Base-by-base conservation (phyloP, 2,329 filamentous ascomycete genomes). In the Tolypocladium cylindrosporum region DNA sequence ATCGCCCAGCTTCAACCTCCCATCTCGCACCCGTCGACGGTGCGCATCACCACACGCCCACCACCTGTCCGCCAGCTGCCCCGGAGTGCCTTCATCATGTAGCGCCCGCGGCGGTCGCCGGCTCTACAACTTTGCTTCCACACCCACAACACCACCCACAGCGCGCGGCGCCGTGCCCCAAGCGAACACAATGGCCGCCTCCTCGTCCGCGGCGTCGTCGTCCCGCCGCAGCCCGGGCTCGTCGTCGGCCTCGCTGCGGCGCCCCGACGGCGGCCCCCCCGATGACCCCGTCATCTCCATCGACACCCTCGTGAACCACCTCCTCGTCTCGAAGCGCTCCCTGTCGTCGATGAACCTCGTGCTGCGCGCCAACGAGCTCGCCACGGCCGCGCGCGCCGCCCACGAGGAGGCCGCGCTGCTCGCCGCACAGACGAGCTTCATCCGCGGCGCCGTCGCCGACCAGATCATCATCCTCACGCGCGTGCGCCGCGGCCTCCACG, bases 271-370 rank as follows among this genome's bases (percentile, higher is more conserved):
- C 58, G 64, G 65, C 58, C 62, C 48, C 34, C 57, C 56, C 48
- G 58, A 61, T 55, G 8, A 55, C 34, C 54, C 55, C 48, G 50
- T 57, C 52, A 68, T 74, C 55, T 65, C 72, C 40, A 82, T 96
- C 67, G 90, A 96, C 65, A 85, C 84, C 31, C 84, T 97, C 50
- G 89, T 97, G 58, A 83, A 85, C 56, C 86, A 96, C 73, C 87
- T 97, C 41, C 84, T 97, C 45, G 87, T 88, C 37, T 89, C 93
- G 10, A 97, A 97, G 71, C 85, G 90, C 51, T 92, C 92, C 1
- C 81, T 97, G 5, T 89, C 89, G 19, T 91, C 91, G 13, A 91
- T 95, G 70, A 84, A 80, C 48, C 86, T 89, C 60, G 90, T 97
- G 55, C 87, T 90, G 69, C 89, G 90, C 60, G 92, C 91, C 63